Conservation (phyloP, 1,284 basidiomycete genomes). For the Pulveroboletus ridleyi region DNA sequence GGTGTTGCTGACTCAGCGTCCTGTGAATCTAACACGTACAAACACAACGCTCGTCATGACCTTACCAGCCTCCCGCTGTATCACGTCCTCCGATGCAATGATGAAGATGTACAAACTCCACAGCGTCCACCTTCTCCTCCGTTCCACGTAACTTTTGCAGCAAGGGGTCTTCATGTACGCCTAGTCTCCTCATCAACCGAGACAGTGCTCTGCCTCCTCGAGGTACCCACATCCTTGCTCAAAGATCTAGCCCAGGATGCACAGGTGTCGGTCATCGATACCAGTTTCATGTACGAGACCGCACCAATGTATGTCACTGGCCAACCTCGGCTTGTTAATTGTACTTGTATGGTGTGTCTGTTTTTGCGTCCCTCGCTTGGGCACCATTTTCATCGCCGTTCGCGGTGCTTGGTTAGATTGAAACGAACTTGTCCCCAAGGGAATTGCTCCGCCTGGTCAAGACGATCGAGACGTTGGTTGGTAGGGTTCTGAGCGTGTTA, state of each 20-base stretch:
- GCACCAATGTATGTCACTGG: slow-evolving; percentile 83
- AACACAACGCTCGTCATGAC: slow-evolving; percentile 28
- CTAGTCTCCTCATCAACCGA: slow-evolving; percentile 37
- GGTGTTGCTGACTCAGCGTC: slow-evolving; percentile 13
- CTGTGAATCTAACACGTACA: slow-evolving; percentile 32
- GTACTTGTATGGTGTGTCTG: slow-evolving; percentile 78
- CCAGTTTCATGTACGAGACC: slow-evolving; percentile 95
- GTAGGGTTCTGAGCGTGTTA: slow-evolving; percentile 78
- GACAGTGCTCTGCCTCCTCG: slow-evolving; percentile 30
- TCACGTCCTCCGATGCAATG: slow-evolving; percentile 30
- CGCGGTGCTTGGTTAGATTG: slow-evolving; percentile 22
- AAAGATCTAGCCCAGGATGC: slow-evolving; percentile 28
- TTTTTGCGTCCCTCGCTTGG: background rate
- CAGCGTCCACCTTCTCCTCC: slow-evolving; percentile 78
- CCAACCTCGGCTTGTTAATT: slow-evolving; percentile 92
- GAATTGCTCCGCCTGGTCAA: slow-evolving; percentile 77
- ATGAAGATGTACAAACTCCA: slow-evolving; percentile 65
- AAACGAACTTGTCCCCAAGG: slow-evolving; percentile 71
- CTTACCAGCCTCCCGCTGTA: background rate
- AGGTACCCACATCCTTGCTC: slow-evolving; percentile 30
- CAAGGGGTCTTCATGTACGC: slow-evolving; percentile 76
- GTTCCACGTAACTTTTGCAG: slow-evolving; percentile 69
- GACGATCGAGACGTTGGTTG: slow-evolving; percentile 76
- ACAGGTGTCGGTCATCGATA: slow-evolving; percentile 65
- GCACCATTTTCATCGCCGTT: slow-evolving; percentile 25